Evolutionary conservation across 2,329 filamentous ascomycete genomes (phyloP).

Genomic region (Fusarium duplospermum): DNA sequence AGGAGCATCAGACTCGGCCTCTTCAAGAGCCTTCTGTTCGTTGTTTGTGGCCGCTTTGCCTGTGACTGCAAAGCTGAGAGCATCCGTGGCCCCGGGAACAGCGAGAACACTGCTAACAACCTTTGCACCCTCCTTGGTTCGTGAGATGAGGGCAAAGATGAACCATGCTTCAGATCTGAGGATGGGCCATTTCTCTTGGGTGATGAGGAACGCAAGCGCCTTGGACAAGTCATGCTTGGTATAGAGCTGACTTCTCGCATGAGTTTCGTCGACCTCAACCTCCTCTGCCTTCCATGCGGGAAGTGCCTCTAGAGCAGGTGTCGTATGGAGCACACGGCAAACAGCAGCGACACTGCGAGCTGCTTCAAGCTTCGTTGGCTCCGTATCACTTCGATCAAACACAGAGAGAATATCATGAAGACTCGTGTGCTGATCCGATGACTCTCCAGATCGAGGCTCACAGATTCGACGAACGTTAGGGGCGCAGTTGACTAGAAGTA

Average conservation of each 20-base stretch:
- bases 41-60: constrained; percentile 48
- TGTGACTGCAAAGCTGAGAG: constrained; percentile 61
- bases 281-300: constrained; percentile 50
- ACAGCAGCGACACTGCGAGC: constrained; percentile 64
- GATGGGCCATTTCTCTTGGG: constrained; percentile 68
- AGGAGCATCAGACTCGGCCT: constrained; percentile 12
- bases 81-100: constrained; percentile 55
- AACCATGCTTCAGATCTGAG: constrained; percentile 72
- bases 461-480: constrained; percentile 65
- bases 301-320: constrained; percentile 45
- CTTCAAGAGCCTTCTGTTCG: constrained; percentile 30
- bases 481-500: constrained; percentile 65
- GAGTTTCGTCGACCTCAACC: constrained; percentile 24
- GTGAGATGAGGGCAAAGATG: constrained; percentile 69
- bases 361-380: constrained; percentile 70
- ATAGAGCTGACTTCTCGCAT: constrained; percentile 56
- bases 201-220: constrained; percentile 64
- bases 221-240: constrained; percentile 55
- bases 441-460: constrained; percentile 47
- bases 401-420: constrained; percentile 53
- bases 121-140: constrained; percentile 60
- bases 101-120: constrained; percentile 58
- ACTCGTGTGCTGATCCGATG: constrained; percentile 44
- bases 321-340: constrained; percentile 66
- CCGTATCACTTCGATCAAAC: constrained; percentile 53